Evolutionary conservation across 768 basidiomycete genomes (phyloP), one percentile per base, ranked within the genome.

Genomic region (Gloeophyllum trabeum): DNA sequence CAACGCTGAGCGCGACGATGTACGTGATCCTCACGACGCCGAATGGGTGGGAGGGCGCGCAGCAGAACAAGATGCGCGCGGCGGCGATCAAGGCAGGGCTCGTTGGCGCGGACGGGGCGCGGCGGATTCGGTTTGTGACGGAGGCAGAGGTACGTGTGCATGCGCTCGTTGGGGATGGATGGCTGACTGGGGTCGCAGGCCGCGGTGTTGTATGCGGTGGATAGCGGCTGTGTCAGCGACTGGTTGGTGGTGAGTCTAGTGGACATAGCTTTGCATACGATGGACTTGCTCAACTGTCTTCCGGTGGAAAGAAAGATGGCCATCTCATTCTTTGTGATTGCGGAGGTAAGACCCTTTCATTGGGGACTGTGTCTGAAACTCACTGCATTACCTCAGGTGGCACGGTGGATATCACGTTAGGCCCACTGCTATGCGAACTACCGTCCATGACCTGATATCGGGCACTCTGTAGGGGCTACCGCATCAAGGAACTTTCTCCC

Each of bases 261-360:
- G 12, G 35, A 7, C 24, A 12, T 37, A 7, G 13, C 20, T 30
- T 21, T 10, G 13, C 36, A 7, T 13, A 10, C 20, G 10, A 10
- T 37, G 10, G 20, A 7, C 36, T 16, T 37, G 36, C 7, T 7
- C 20, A 19, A 21, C 20, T 13, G 30, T 25, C n/a, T 2, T 24
- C 18, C 24, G n/a, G n/a, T n/a, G n/a, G n/a, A n/a, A n/a, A 56
- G 54, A 30, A 44, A 2, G 55, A 45, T 16, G 44, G 45, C 24
- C 43, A 48, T 41, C 41, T 58, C 1, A 46, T 60, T 21, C 45
- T 61, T 19, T 61, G 60, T 40, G 60, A 61, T 41, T 55, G 57
- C 34, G 60, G 60, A 26, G 60, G 59, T 61, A 19, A 2, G 12
- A 36, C 21, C 5, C 24, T 12, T 42, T 32, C 13, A 13, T 24